These are phyloP conservation scores for Kalmanozyma brasiliensis DNA, from an alignment of 1,284 basidiomycete genomes.

Conservation along the genomic window DNA sequence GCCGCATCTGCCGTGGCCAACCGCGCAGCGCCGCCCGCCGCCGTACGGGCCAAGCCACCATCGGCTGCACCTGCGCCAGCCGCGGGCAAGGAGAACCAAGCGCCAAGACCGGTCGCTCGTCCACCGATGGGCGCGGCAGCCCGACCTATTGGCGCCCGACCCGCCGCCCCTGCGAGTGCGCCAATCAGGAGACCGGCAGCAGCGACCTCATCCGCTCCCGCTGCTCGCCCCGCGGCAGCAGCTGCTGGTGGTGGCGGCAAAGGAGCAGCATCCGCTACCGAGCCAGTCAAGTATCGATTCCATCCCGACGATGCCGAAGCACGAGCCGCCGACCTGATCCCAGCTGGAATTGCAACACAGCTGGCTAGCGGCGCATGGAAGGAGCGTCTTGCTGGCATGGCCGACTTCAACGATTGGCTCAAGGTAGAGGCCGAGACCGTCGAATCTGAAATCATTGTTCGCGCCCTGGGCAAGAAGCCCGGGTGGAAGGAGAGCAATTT, in stretches of 20 bases:
- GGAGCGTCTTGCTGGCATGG: conserved; percentile 83
- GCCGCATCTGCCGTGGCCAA: conserved; percentile 26
- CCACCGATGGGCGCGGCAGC: conserved; percentile 27
- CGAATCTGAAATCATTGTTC: conserved; percentile 88
- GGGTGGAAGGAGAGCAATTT: conserved; percentile 99
- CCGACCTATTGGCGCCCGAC: conserved; percentile 16
- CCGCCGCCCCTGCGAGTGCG: conserved; percentile 37
- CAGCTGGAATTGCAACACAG: conserved; percentile 77
- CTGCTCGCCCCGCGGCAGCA: conserved; percentile 68
- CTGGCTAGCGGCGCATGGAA: conserved; percentile 93
- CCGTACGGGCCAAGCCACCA: conserved; percentile 26
- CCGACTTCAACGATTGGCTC: conserved; percentile 86
- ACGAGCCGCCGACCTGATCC: conserved; percentile 80
- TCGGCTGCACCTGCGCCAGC: conserved; percentile 17
- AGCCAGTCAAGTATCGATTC: conserved; percentile 87
- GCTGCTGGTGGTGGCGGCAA: conserved; percentile 70
- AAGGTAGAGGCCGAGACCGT: conserved; percentile 76
- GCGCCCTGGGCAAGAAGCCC: conserved; percentile 87
- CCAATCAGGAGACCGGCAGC: conserved; percentile 71
- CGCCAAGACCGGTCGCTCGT: conserved; percentile 34
- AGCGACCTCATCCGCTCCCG: conserved; percentile 67
- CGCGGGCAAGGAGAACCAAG: conserved; percentile 39
- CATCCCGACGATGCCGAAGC: conserved; percentile 91
- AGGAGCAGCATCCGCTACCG: conserved; percentile 74
- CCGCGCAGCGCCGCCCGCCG: conserved; percentile 30